These are phyloP conservation scores for Neurospora sp. DNA, from an alignment of 2,329 filamentous ascomycete genomes.

Conservation along the genomic window DNA sequence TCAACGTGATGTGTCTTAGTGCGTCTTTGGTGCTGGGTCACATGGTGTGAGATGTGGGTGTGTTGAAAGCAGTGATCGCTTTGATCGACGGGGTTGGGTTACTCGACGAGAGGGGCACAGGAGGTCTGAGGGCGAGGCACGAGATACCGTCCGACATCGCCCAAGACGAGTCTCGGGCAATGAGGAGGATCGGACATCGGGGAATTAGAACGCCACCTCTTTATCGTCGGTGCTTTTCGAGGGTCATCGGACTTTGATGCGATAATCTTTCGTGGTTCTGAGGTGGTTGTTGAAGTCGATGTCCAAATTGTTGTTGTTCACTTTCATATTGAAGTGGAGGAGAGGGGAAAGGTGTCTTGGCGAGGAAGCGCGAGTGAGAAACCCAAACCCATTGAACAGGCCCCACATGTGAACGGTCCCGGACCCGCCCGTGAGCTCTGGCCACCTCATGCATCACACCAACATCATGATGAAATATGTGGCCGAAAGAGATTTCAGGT, in stretches of 20 bases:
- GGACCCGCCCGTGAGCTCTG: background rate
- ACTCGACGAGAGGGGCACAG: background rate
- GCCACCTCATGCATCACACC: background rate
- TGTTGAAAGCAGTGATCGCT: background rate
- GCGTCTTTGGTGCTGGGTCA: background rate
- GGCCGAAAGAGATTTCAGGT: background rate
- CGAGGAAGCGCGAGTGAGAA: background rate
- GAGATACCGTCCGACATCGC: background rate
- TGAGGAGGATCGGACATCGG: background rate
- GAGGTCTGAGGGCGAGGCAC: background rate
- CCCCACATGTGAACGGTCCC: background rate
- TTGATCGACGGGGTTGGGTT: background rate
- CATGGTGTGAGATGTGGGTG: background rate
- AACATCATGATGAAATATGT: background rate
- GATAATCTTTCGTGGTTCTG: background rate
- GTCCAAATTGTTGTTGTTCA: background rate
- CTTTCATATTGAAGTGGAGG: background rate
- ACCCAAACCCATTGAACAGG: background rate
- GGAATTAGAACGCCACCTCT: background rate
- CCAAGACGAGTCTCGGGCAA: background rate
- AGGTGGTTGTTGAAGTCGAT: background rate
- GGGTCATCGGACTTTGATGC: background rate
- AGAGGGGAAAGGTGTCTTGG: background rate
- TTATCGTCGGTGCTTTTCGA: background rate
- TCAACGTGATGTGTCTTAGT: background rate